Base-by-base conservation (phyloP, 441 rosid genomes). In the Geranium incanum region DNA sequence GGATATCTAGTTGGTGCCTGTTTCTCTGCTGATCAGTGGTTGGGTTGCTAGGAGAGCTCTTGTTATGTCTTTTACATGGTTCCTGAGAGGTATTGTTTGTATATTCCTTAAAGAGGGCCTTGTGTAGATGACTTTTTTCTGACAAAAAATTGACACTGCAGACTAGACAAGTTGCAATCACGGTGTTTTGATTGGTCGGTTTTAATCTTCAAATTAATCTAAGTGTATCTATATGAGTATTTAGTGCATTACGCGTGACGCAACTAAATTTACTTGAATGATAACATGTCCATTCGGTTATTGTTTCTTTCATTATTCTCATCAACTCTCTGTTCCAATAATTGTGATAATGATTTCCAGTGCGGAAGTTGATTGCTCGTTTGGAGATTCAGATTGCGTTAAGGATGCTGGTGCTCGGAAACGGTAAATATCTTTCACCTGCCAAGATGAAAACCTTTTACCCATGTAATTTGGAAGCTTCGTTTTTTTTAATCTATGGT, bases 331-430 rank as follows among this genome's bases (percentile, higher is more conserved):
- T 28, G 1, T 28, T 28, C 33, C 33, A 28, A 72, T 74, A 63
- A 39, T 69, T 72, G 50, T 13, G 70, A 9, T 72, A 57, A 63
- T 41, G 48, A 74, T 74, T 74, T 60, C 23, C 70, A 94, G 99
- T 60, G 70, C 9, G 70, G 91, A 88, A 71, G 48, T 41, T 5
- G 97, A 89, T 83, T 90, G 84, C 67, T 82, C 92, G 0, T 77
- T 83, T 43, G 96, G 86, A 78, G 89, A 94, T 72, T 86, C 90
- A 63, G 91, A 90, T 67, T 83, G 78, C 68, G 78, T 70, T 55
- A 92, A 90, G 87, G 97, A 90, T 71, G 80, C 83, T 76, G 78
- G 86, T 74, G 83, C 89, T 67, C 90, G 85, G 82, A 94, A 94
- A 86, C 87, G 97, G 99, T 94, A 77, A 11, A 15, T 18, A 33